Evolutionary conservation across 2,329 filamentous ascomycete species (phyloP).

Genomic region (Parafenestella ontariensis): DNA sequence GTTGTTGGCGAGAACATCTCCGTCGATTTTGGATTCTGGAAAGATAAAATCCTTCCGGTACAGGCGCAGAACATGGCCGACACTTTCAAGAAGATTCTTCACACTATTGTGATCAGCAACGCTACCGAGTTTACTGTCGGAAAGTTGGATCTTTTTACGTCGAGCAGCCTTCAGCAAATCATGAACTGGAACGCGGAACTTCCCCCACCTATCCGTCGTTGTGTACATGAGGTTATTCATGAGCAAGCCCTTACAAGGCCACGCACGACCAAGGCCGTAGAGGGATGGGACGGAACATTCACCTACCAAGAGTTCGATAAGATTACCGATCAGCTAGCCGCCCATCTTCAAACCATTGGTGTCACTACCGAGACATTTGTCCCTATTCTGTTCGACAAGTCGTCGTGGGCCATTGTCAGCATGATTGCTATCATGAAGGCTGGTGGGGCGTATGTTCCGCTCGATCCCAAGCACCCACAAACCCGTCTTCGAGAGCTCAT

Average conservation of each 20-base stretch:
- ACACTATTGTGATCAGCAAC: conserved; percentile 20
- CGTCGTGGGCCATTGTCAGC: conserved; percentile 37
- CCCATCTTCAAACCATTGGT: conserved; percentile 34
- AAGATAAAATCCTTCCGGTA: conserved; percentile 31
- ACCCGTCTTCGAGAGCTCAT: conserved; percentile 48
- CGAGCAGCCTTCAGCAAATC: conserved; percentile 31
- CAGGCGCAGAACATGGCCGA: conserved; percentile 42
- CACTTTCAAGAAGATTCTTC: conserved; percentile 38
- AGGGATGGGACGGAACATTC: conserved; percentile 40
- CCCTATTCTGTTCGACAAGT: conserved; percentile 49
- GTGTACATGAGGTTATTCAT: conserved; percentile 38
- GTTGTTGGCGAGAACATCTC: conserved; percentile 36
- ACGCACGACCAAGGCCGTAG: conserved; percentile 37
- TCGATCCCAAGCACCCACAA: conserved; percentile 48
- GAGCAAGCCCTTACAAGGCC: conserved; percentile 40
- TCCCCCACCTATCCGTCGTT: conserved; percentile 32
- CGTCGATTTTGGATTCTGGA: conserved; percentile 44
- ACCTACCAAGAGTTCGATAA: conserved; percentile 45
- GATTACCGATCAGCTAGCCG: conserved; percentile 34
- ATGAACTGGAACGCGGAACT: conserved; percentile 39
- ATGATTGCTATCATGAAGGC: conserved; percentile 50
- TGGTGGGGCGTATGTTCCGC: conserved; percentile 46
- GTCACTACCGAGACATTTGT: conserved; percentile 40
- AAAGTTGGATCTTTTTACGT: conserved; percentile 32
- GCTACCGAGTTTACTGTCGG: conserved; percentile 29